These are phyloP conservation scores for Russula foetens DNA, from an alignment of 768 basidiomycete genomes.

Conservation along the genomic window DNA sequence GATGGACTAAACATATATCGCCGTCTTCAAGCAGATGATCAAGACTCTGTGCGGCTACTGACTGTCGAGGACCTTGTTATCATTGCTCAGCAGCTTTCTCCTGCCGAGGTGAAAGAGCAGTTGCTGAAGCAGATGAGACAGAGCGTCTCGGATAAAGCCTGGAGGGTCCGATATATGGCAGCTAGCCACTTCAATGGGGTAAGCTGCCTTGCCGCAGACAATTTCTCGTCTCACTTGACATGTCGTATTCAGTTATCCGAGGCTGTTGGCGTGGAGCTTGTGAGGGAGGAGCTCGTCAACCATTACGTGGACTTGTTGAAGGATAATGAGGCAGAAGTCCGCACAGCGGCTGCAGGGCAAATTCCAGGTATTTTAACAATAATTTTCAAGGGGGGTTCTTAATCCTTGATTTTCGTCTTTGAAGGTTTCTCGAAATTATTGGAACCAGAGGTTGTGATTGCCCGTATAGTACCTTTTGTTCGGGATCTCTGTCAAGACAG, in stretches of 20 bases:
- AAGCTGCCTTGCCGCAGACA: slow-evolving; percentile 17
- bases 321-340: slow-evolving; percentile 97
- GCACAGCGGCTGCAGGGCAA: slow-evolving; percentile 92
- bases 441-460: slow-evolving; percentile 89
- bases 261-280: slow-evolving; percentile 81
- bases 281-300: slow-evolving; percentile 87
- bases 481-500: slow-evolving; percentile 88
- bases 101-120: slow-evolving; percentile 87
- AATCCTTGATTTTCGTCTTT: not conserved
- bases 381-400: slow-evolving; percentile 10
- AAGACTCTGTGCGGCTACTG: slow-evolving; percentile 92
- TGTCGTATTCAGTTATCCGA: slow-evolving; percentile 62
- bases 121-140: slow-evolving; percentile 81
- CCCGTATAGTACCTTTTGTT: slow-evolving; percentile 90
- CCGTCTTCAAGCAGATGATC: slow-evolving; percentile 90
- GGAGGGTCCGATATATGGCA: slow-evolving; percentile 98
- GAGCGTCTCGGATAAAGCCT: slow-evolving; percentile 91
- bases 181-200: slow-evolving; percentile 96
- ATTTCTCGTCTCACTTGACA: slow-evolving; percentile 1
- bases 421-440: slow-evolving; percentile 90
- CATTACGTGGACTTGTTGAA: slow-evolving; percentile 93
- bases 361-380: slow-evolving; percentile 66
- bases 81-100: slow-evolving; percentile 76
- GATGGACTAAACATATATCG: slow-evolving; percentile 91
- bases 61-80: slow-evolving; percentile 95